Percentiles rank a stretch among this genome's conserved stretches.
Evolutionary conservation across 2,329 filamentous ascomycete species (phyloP).

Genomic region (Aspergillus quadricinctus): DNA sequence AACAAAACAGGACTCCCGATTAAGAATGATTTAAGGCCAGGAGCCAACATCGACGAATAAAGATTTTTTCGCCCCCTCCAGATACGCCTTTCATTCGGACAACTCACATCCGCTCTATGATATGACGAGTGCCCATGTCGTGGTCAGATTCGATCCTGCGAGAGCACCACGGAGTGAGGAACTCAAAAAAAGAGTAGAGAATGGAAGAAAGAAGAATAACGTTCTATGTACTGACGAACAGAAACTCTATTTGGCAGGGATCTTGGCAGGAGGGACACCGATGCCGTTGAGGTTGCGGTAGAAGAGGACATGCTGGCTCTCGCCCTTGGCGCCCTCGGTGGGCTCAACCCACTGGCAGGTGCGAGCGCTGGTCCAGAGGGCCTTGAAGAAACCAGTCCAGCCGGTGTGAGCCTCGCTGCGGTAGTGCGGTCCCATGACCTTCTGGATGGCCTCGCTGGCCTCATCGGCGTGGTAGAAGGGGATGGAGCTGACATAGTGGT

Average conservation of each 20-base stretch:
- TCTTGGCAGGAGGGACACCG: conserved; percentile 56
- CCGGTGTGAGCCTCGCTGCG: conserved; percentile 75
- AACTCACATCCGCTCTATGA: conserved; percentile 2
- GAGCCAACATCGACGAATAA: not conserved
- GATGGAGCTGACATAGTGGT: conserved; percentile 95
- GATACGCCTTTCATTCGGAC: conserved; percentile 5
- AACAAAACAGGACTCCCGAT: not conserved
- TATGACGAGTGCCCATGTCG: conserved; percentile 5
- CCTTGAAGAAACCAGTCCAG: conserved; percentile 73
- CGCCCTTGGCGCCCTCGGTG: conserved; percentile 71
- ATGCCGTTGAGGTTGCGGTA: conserved; percentile 92
- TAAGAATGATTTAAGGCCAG: not conserved
- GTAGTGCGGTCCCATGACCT: conserved; percentile 94
- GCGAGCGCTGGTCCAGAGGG: conserved; percentile 74
- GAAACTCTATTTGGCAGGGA: conserved; percentile 25
- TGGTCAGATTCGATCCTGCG: conserved; percentile 23
- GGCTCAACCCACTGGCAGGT: conserved; percentile 98
- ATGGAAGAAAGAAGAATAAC: conserved; percentile 1
- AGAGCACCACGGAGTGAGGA: conserved; percentile 16
- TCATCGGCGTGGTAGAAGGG: conserved; percentile 97
- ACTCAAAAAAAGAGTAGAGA: conserved; percentile 2
- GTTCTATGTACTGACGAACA: conserved; percentile 12
- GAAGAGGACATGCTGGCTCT: conserved; percentile 82
- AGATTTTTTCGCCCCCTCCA: not conserved
- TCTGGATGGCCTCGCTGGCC: conserved; percentile 88